Percentiles rank a stretch among this genome's conserved stretches.
Evolutionary conservation across 2,329 filamentous ascomycete genomes (phyloP).

Genomic region (Trichoderma hamatum): DNA sequence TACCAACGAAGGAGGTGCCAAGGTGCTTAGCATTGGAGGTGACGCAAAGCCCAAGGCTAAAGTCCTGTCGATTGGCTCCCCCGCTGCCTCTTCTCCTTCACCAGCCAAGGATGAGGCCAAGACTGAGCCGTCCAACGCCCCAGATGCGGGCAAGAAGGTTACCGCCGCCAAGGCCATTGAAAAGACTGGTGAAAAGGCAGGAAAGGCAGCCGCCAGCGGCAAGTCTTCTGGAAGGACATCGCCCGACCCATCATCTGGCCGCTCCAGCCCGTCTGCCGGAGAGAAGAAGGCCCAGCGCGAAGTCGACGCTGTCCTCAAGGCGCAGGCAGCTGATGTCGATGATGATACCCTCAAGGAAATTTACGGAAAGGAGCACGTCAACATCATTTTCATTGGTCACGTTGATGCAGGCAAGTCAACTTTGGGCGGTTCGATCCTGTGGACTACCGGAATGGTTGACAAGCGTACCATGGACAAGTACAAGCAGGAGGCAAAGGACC

Average conservation of each 20-base stretch:
- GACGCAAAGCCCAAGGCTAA: constrained; percentile 57
- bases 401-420: constrained; percentile 99
- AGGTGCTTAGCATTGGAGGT: constrained; percentile 71
- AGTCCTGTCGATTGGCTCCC: constrained; percentile 48
- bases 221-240: constrained; percentile 71
- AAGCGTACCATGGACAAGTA: constrained; percentile 98
- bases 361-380: constrained; percentile 90
- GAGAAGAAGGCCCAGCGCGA: constrained; percentile 63
- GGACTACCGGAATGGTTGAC: constrained; percentile 97
- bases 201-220: constrained; percentile 43
- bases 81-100: constrained; percentile 32
- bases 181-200: constrained; percentile 74
- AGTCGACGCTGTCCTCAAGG: constrained; percentile 80
- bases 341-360: constrained; percentile 84
- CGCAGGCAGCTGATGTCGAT: constrained; percentile 75
- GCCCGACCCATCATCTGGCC: constrained; percentile 79
- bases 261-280: constrained; percentile 71
- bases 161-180: constrained; percentile 87
- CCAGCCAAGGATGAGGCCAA: constrained; percentile 51
- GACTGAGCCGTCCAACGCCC: constrained; percentile 51
- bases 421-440: constrained; percentile 89
- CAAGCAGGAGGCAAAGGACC: constrained; percentile 93
- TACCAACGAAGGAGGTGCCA: constrained; percentile 60
- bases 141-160: constrained; percentile 80
- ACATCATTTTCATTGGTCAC: constrained; percentile 97